Base-by-base conservation (phyloP, 2,329 filamentous ascomycete species). In the Reticulascus tulasneorum region DNA sequence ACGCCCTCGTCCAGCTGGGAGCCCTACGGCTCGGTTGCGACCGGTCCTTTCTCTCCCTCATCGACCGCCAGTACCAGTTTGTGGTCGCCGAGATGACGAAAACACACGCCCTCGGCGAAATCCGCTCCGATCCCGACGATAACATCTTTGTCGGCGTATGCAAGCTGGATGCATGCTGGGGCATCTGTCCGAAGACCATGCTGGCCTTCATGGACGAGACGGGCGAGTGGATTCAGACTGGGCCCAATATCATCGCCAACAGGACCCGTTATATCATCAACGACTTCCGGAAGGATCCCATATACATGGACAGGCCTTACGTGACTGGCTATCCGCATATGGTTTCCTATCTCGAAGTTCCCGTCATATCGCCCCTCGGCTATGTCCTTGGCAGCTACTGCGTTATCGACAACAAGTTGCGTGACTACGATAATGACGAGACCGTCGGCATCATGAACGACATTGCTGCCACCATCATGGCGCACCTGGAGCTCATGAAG, bases 41-140 rank as follows among this genome's bases (percentile, higher is more conserved):
- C 36, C 58, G 65, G 27, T 55, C 55, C 28, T 47, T 67, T 24
- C 52, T 71, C 25, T 69, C 65, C 6, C 50, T 69, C 31, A 66
- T 70, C 39, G 65, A 66, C 50, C 51, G 50, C 6, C 49, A 53
- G 15, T 50, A 56, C 19, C 64, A 71, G 37, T 55, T 62, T 38
- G 52, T 69, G 13, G 45, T 68, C 20, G 57, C 62, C 24, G 65
- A 69, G 44, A 59, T 62, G 8, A 69, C 65, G 5, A 51, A 53
- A 13, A 54, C 58, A 2, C 46, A 64, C 13, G 59, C 56, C 5
- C 46, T 67, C 9, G 27, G 16, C 23, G 29, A 42, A 9, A 31
- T 42, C 18, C 33, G 38, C 16, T 31, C 32, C 15, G 38, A 31
- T 17, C 38, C 37, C 2, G 46, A 44, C 29, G 42, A 54, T 28